A percentile compares a stretch with the other conserved stretches of the same genome.
Conservation (phyloP, 345 rosid species). For the Odontarrhena argentea region DNA sequence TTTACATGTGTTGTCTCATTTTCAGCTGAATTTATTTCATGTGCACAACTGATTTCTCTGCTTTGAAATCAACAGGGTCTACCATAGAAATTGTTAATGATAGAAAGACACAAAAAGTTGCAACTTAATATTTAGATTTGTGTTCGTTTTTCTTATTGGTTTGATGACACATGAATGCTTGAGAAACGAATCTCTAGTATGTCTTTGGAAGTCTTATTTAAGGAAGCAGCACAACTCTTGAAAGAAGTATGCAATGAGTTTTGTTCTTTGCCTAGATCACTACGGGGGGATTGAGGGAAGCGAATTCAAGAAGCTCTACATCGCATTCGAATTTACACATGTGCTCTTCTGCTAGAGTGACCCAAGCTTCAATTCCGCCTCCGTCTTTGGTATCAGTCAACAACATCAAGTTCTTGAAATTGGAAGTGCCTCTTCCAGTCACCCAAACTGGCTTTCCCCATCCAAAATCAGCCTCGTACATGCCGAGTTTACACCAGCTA, state of each 20-base stretch:
- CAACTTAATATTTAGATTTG: too few species aligned
- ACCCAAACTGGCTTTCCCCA: conserved; percentile 61
- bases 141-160: background rate
- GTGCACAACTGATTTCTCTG: too few species aligned
- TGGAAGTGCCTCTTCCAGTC: conserved; percentile 37
- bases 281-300: conserved; percentile 37
- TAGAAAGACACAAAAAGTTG: too few species aligned
- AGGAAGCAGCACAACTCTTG: background rate
- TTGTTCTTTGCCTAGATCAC: conserved; percentile 25
- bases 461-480: conserved; percentile 55
- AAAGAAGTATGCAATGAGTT: background rate
- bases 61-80: too few species aligned
- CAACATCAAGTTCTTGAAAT: conserved; percentile 39
- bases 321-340: conserved; percentile 34
- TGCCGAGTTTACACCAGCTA: conserved; percentile 48
- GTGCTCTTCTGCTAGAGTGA: conserved; percentile 40
- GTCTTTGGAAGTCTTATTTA: conserved; percentile 7
- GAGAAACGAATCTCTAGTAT: background rate
- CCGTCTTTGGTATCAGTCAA: conserved; percentile 48
- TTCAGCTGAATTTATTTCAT: too few species aligned
- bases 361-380: conserved; percentile 54
- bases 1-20: too few species aligned
- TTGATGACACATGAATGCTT: background rate
- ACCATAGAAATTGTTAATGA: too few species aligned
- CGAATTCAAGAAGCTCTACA: conserved; percentile 40